These are phyloP conservation scores for Fusarium odoratissimum DNA, from an alignment of 2,329 filamentous ascomycete species.

Conservation along the genomic window DNA sequence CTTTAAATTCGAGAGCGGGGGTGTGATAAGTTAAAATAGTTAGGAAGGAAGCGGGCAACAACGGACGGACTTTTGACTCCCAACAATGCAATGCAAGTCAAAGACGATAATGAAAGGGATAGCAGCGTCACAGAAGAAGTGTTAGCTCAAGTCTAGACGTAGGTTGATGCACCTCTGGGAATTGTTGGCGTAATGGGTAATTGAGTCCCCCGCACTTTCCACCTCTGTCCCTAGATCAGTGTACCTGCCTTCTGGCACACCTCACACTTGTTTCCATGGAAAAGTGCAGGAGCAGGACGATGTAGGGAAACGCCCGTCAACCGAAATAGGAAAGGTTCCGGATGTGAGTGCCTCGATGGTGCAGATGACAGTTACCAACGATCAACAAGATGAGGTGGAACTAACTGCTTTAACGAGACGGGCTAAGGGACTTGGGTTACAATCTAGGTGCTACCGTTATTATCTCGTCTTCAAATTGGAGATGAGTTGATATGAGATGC, in stretches of 20 bases:
- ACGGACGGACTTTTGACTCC: constrained; percentile 15
- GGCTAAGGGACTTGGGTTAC: constrained; percentile 22
- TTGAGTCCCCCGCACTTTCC: constrained; percentile 35
- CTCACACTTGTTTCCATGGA: constrained; percentile 20
- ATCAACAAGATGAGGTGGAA: constrained; percentile 34
- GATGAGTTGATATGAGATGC: background rate
- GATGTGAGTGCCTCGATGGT: constrained; percentile 27
- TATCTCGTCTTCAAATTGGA: background rate
- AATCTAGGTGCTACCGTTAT: constrained; percentile 17
- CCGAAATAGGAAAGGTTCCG: constrained; percentile 41
- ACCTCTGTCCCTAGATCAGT: constrained; percentile 36
- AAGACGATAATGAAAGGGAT: constrained; percentile 26
- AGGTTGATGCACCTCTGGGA: background rate
- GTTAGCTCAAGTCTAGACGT: constrained; percentile 13
- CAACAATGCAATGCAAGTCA: constrained; percentile 31
- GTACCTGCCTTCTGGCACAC: constrained; percentile 39
- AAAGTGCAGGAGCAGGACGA: constrained; percentile 27
- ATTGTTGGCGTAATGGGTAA: constrained; percentile 15
- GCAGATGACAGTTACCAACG: constrained; percentile 37
- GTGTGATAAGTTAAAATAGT: constrained; percentile 35
- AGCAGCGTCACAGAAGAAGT: constrained; percentile 25
- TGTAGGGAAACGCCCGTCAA: constrained; percentile 20
- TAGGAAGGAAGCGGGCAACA: constrained; percentile 13
- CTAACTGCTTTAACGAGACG: constrained; percentile 27
- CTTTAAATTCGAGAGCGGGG: constrained; percentile 35